Conservation (phyloP, 2,329 filamentous ascomycete species). For the Aureobasidium vineae region DNA sequence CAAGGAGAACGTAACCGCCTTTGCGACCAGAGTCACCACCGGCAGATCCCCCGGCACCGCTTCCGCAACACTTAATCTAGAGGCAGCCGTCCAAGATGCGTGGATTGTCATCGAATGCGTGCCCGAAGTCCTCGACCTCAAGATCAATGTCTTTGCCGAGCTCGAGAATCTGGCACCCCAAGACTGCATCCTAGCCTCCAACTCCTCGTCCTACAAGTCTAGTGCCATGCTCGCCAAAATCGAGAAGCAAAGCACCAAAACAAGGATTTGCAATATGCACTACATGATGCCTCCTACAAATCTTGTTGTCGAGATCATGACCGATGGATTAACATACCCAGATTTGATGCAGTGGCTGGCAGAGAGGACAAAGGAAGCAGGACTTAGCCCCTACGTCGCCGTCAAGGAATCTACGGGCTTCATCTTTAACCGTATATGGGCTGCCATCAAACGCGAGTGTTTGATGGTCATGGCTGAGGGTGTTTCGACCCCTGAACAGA, state of each 20-base stretch:
- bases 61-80: conserved; percentile 40
- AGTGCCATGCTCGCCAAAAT: conserved; percentile 50
- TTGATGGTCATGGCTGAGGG: conserved; percentile 52
- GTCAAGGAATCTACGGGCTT: conserved; percentile 54
- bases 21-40: conserved; percentile 18
- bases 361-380: conserved; percentile 43
- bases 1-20: conserved; percentile 37
- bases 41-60: conserved; percentile 33
- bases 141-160: conserved; percentile 50
- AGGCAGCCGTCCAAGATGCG: conserved; percentile 45
- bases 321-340: conserved; percentile 46
- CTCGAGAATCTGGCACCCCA: conserved; percentile 45
- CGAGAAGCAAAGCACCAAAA: conserved; percentile 37
- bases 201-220: conserved; percentile 55
- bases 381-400: conserved; percentile 45
- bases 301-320: conserved; percentile 55
- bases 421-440: conserved; percentile 58
- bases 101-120: conserved; percentile 58
- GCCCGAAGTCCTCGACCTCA: conserved; percentile 52
- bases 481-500: conserved; percentile 49
- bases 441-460: conserved; percentile 55
- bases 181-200: conserved; percentile 53
- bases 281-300: conserved; percentile 51
- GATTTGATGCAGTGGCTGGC: conserved; percentile 50
- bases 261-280: conserved; percentile 52